Evolutionary conservation across 2,329 filamentous ascomycete species (phyloP).

Genomic region (Graphiopsis chlorocephala): DNA sequence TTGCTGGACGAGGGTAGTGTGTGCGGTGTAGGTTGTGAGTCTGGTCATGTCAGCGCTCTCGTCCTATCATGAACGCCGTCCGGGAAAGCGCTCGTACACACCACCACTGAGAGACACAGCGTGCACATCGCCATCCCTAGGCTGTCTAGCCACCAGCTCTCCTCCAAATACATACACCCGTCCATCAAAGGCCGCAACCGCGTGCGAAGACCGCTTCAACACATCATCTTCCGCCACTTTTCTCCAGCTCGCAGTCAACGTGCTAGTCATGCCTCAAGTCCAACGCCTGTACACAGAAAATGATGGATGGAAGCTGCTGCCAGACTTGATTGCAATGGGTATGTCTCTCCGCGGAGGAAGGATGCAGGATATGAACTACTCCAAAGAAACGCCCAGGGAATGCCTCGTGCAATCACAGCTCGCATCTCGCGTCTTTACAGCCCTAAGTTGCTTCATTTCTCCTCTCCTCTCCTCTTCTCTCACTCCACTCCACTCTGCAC

Average conservation of each 20-base stretch:
- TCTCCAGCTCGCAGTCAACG: conserved; percentile 36
- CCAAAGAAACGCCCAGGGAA: too few relatives aligned
- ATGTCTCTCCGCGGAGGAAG: background rate
- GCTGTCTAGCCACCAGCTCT: conserved; percentile 63
- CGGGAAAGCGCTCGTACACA: background rate
- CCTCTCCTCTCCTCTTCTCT: background rate
- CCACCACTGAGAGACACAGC: conserved; percentile 41
- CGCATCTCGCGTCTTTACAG: background rate
- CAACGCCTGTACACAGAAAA: background rate
- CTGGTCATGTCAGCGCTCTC: conserved; percentile 1
- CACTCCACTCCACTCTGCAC: background rate
- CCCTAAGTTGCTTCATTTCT: background rate
- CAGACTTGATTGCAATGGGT: background rate
- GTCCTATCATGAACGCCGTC: background rate
- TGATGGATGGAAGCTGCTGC: background rate
- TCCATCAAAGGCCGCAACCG: conserved; percentile 49
- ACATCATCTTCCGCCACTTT: conserved; percentile 34
- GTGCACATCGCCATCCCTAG: conserved; percentile 71
- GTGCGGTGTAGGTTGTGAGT: conserved; percentile 16
- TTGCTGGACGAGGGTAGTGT: background rate
- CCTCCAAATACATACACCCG: conserved; percentile 74
- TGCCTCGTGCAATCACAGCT: background rate
- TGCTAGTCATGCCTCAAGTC: background rate
- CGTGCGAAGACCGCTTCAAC: conserved; percentile 72
- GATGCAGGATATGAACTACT: too few relatives aligned